Conservation (phyloP, 2,329 filamentous ascomycete species). For the Blastomyces emzantsi region DNA sequence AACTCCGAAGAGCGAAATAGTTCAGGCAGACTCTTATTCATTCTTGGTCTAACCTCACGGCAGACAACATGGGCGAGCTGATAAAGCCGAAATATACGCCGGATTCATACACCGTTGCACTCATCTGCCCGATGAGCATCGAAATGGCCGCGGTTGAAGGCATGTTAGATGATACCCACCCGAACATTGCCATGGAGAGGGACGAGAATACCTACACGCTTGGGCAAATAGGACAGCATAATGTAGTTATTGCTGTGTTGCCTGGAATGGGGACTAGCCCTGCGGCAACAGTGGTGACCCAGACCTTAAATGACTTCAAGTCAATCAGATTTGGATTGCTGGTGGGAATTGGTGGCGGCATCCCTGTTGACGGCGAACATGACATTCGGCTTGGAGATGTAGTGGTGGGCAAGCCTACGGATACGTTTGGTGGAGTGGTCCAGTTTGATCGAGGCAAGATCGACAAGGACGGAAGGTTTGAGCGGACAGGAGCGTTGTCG, state of each 20-base stretch:
- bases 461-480: constrained; percentile 4
- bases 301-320: constrained; percentile 15
- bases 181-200: neutral
- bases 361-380: constrained; percentile 9
- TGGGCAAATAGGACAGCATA: constrained; percentile 16
- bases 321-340: constrained; percentile 15
- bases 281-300: constrained; percentile 12
- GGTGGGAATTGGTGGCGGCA: constrained; percentile 18
- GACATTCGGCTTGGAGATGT: constrained; percentile 19
- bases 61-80: neutral
- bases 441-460: constrained; percentile 15
- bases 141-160: constrained; percentile 13
- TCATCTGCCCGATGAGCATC: constrained; percentile 12
- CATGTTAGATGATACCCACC: constrained; percentile 16
- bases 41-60: neutral
- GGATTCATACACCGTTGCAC: constrained; percentile 8
- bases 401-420: constrained; percentile 14
- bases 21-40: neutral
- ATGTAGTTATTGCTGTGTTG: constrained; percentile 17
- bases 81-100: neutral
- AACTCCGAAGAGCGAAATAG: neutral
- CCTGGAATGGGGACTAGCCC: constrained; percentile 13
- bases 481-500: neutral
- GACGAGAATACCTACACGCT: constrained; percentile 15
- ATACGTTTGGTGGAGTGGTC: constrained; percentile 10